phyloP scores from a whole-genome alignment of 345 rosid species.

The Noccaea caerulescens region DNA sequence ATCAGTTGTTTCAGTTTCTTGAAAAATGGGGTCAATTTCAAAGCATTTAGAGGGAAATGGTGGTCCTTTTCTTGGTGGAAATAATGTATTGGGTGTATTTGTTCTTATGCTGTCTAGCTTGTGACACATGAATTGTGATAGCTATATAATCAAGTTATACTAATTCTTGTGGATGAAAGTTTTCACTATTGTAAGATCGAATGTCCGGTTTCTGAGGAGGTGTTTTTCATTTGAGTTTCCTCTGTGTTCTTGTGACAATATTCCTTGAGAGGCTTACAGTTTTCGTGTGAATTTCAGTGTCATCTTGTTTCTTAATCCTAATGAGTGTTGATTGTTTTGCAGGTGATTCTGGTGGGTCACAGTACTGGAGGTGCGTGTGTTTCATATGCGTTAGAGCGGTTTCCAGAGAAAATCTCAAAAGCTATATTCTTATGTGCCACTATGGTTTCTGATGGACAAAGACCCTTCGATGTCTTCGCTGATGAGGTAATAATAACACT shows the following conservation, averaged over 20 bases:
- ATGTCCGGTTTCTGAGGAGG: not conserved
- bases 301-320: not conserved
- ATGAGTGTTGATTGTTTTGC: constrained; percentile 27
- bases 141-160: not conserved
- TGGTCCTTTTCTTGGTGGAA: constrained; percentile 15
- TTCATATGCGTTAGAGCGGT: constrained; percentile 81
- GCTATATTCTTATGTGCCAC: constrained; percentile 83
- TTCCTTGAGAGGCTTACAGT: not conserved
- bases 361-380: constrained; percentile 85
- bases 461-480: constrained; percentile 88
- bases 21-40: not conserved
- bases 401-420: constrained; percentile 73
- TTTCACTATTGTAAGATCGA: not conserved
- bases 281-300: not conserved
- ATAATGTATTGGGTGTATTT: not conserved
- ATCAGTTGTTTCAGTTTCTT: not conserved
- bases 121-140: not conserved
- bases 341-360: constrained; percentile 91
- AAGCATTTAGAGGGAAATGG: not conserved
- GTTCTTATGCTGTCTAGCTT: not conserved
- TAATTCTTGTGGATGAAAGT: not conserved
- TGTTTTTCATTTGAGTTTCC: constrained; percentile 8
- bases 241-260: not conserved
- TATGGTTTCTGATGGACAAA: constrained; percentile 82
- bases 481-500: constrained; percentile 61